Conservation (phyloP, 2,329 filamentous ascomycete species). For the Fusarium humuli region DNA sequence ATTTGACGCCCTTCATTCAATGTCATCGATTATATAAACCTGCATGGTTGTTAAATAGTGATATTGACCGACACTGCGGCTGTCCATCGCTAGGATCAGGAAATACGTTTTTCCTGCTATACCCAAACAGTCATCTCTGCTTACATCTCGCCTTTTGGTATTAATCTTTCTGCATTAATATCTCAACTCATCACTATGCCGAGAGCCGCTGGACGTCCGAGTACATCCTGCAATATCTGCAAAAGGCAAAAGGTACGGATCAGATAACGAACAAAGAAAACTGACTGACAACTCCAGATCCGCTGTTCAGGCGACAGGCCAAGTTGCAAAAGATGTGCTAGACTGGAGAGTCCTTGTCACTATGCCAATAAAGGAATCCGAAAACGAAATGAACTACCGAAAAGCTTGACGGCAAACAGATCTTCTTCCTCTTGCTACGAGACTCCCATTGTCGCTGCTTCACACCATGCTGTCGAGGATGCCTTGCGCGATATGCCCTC, state of each 20-base stretch:
- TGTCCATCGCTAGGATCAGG: background rate
- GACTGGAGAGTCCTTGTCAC: background rate
- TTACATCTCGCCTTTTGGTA: background rate
- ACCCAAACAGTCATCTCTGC: background rate
- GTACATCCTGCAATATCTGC: constrained; percentile 31
- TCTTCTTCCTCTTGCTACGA: no score
- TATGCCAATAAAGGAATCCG: no score
- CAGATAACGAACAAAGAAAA: no score
- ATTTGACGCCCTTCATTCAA: accelerated
- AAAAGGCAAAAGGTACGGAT: constrained; percentile 32
- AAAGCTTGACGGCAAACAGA: no score
- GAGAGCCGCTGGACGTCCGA: constrained; percentile 14
- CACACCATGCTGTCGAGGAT: no score
- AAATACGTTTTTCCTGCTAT: background rate
- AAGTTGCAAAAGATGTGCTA: constrained; percentile 29
- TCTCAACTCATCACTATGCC: background rate
- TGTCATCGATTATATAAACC: background rate
- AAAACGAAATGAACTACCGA: no score
- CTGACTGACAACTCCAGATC: constrained; percentile 6
- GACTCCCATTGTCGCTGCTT: no score
- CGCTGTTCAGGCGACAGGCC: constrained; percentile 36
- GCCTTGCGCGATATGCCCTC: background rate
- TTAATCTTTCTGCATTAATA: background rate
- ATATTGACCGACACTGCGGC: no score
- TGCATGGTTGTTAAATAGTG: background rate